phyloP scores from a whole-genome alignment of 148 eudicot genomes.

The Mesembryanthemum crystallinum region DNA sequence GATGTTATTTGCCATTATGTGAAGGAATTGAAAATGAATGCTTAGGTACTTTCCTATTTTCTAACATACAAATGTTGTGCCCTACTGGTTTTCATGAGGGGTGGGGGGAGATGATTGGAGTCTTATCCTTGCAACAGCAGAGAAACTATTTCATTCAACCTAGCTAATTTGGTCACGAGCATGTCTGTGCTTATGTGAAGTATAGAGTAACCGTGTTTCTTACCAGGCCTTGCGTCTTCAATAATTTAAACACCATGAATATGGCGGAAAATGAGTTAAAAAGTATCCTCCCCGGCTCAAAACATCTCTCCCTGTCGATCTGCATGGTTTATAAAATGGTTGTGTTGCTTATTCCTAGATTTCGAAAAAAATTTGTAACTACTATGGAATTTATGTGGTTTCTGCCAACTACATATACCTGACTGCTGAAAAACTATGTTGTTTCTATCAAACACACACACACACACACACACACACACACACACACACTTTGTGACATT shows the following conservation, averaged over 20 bases:
- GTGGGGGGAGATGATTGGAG: neutral
- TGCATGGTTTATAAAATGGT: too few relatives aligned
- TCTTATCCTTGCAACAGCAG: neutral
- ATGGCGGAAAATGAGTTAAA: neutral
- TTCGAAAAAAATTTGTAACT: too few relatives aligned
- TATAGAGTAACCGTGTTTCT: too few relatives aligned
- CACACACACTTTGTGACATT: too few relatives aligned
- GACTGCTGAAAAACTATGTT: too few relatives aligned
- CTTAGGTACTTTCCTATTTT: neutral
- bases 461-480: too few relatives aligned
- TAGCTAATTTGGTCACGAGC: neutral
- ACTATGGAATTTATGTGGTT: too few relatives aligned
- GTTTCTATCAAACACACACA: too few relatives aligned
- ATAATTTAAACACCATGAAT: neutral
- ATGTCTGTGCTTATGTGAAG: neutral
- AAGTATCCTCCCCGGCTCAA: neutral
- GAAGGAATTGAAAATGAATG: neutral
- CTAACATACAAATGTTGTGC: neutral
- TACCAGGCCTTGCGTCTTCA: neutral
- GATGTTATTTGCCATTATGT: neutral
- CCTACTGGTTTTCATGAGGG: neutral
- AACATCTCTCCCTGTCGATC: too few relatives aligned
- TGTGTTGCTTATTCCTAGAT: too few relatives aligned
- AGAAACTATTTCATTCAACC: neutral
- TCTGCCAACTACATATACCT: too few relatives aligned